A percentile compares a stretch with the other conserved stretches of the same genome.
Conservation (phyloP, 441 rosid species). For the Kokia cookei region DNA sequence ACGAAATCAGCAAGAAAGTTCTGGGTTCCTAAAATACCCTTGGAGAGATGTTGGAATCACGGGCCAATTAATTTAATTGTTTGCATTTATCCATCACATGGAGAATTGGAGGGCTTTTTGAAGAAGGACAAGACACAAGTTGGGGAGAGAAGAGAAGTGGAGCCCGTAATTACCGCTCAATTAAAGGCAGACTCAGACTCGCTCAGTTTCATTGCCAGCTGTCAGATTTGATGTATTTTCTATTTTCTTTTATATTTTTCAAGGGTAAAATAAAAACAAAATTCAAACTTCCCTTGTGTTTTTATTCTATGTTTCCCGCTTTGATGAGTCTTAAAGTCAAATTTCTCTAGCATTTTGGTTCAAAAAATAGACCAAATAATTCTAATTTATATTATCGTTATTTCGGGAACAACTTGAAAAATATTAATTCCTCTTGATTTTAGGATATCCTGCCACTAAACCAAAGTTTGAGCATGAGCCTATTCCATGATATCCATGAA, state of each 20-base stretch:
- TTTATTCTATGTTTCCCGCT: no score
- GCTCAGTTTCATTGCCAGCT: constrained; percentile 29
- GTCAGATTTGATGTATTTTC: constrained; percentile 3
- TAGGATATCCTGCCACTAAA: no score
- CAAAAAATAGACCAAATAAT: no score
- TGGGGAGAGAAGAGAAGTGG: constrained; percentile 16
- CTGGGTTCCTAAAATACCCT: constrained; percentile 27
- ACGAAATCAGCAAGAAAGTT: constrained; percentile 20
- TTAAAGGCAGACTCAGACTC: constrained; percentile 7
- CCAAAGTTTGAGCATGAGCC: no score
- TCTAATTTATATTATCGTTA: no score
- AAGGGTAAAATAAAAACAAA: no score
- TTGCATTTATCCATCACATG: constrained; percentile 12
- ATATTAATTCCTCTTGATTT: no score
- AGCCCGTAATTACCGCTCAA: constrained; percentile 34
- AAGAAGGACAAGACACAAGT: constrained; percentile 28
- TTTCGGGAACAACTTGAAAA: no score
- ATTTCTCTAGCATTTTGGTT: no score
- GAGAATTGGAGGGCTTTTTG: not conserved
- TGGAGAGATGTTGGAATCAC: not conserved
- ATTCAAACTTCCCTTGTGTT: no score
- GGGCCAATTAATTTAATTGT: not conserved
- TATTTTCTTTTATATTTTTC: not conserved
- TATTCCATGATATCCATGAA: no score
- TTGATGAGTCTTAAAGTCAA: no score